These are phyloP conservation scores for Cokeromyces recurvatus DNA, from an alignment of 371 early-diverging fungal species.

Conservation along the genomic window DNA sequence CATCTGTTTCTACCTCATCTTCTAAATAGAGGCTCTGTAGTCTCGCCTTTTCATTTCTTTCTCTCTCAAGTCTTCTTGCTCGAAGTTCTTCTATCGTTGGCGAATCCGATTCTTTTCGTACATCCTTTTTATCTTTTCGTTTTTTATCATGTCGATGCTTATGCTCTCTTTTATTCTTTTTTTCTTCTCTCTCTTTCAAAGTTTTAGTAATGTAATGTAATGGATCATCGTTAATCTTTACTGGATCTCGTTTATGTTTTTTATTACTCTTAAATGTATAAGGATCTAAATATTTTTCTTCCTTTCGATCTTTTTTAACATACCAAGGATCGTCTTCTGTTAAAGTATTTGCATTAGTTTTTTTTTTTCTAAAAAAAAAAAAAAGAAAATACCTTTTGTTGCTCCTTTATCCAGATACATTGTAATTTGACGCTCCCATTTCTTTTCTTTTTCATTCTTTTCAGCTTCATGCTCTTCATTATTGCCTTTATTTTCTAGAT, in stretches of 20 bases:
- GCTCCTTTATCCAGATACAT: constrained; percentile 58
- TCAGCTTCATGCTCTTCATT: constrained; percentile 62
- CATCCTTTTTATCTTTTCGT: not conserved
- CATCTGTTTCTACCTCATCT: constrained; percentile 2
- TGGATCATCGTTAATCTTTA: constrained; percentile 26
- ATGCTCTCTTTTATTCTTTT: not conserved
- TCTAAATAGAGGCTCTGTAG: constrained; percentile 11
- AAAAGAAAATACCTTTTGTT: constrained; percentile 24
- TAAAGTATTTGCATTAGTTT: not conserved
- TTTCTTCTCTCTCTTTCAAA: constrained; percentile 1
- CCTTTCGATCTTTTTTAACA: constrained; percentile 4
- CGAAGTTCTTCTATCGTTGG: constrained; percentile 34
- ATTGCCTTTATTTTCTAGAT: constrained; percentile 21
- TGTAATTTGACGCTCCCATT: constrained; percentile 54
- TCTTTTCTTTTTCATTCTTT: constrained; percentile 48
- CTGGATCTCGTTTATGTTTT: constrained; percentile 5
- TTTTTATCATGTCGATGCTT: not conserved
- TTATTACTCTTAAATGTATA: constrained; percentile 2
- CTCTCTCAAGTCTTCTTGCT: constrained; percentile 35
- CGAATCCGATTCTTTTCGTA: not conserved
- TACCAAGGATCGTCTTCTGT: constrained; percentile 35
- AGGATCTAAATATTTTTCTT: constrained; percentile 24
- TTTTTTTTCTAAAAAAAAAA: not conserved
- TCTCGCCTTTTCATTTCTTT: constrained; percentile 29
- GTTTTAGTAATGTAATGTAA: constrained; percentile 13